Percentiles rank a stretch among this genome's conserved stretches.
phyloP scores from a whole-genome alignment of 805 yeast species.

The Zygotorulaspora florentina region DNA sequence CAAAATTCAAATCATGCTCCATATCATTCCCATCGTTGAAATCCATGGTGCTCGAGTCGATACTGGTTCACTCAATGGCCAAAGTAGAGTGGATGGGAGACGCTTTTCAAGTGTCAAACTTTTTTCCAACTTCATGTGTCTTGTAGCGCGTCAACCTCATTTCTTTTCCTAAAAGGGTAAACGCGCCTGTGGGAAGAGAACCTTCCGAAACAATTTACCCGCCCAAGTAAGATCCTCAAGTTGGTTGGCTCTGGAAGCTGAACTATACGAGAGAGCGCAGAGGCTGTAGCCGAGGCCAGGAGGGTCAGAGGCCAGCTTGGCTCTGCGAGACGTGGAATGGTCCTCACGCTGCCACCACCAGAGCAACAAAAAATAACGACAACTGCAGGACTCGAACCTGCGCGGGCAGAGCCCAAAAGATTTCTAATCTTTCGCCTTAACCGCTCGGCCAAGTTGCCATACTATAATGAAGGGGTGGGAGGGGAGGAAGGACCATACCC shows the following conservation, averaged over 20 bases:
- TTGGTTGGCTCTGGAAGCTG: too few species aligned
- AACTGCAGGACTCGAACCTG: slow-evolving; percentile 72
- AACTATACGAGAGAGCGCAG: too few species aligned
- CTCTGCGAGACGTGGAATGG: too few species aligned
- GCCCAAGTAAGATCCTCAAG: too few species aligned
- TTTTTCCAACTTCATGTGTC: not conserved
- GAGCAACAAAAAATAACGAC: slow-evolving; percentile 44
- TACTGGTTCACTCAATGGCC: not conserved
- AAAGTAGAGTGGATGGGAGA: not conserved
- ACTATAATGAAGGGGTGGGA: not conserved
- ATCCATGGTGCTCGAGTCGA: slow-evolving; percentile 3
- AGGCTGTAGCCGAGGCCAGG: too few species aligned
- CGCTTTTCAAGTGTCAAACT: not conserved
- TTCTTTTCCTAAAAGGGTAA: slow-evolving; percentile 6
- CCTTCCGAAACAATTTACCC: too few species aligned
- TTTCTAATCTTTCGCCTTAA: slow-evolving; percentile 62
- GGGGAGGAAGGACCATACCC: not conserved
- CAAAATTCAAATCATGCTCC: slow-evolving; percentile 15
- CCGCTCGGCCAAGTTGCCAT: slow-evolving; percentile 59
- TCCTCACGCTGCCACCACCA: too few species aligned
- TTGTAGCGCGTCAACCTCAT: not conserved
- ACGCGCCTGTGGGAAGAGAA: not conserved
- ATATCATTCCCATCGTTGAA: slow-evolving; percentile 2
- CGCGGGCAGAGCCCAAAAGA: slow-evolving; percentile 59
- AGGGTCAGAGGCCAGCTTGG: too few species aligned